These are phyloP conservation scores for Rhodotorula taiwanensis DNA, from an alignment of 768 basidiomycete genomes.

Conservation along the genomic window DNA sequence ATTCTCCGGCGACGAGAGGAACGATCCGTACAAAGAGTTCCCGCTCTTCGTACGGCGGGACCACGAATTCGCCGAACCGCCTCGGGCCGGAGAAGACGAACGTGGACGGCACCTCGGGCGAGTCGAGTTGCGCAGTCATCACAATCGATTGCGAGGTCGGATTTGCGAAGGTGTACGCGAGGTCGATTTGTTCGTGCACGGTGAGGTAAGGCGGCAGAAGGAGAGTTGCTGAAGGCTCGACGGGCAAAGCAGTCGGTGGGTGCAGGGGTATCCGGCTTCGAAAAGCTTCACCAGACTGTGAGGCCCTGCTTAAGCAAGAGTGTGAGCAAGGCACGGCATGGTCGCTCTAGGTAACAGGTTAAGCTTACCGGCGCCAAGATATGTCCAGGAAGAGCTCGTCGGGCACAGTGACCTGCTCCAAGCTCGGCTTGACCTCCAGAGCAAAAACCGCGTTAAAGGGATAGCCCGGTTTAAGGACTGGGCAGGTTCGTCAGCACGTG, in stretches of 20 bases:
- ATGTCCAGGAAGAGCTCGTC: conserved; percentile 33
- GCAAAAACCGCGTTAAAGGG: conserved; percentile 57
- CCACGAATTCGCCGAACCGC: conserved; percentile 58
- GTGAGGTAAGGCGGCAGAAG: conserved; percentile 58
- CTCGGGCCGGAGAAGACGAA: conserved; percentile 76
- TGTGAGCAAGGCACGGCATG: neutral
- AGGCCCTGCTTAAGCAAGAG: neutral
- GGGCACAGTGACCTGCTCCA: neutral
- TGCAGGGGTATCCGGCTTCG: conserved; percentile 44
- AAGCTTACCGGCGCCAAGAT: conserved; percentile 37
- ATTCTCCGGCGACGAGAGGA: conserved; percentile 9
- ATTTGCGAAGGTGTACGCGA: conserved; percentile 56
- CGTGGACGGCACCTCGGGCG: conserved; percentile 51
- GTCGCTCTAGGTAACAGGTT: too few species aligned
- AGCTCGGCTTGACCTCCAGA: conserved; percentile 44
- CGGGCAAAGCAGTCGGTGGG: conserved; percentile 60
- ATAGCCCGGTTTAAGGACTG: conserved; percentile 48
- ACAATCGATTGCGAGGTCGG: conserved; percentile 57
- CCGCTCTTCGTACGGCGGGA: conserved; percentile 57
- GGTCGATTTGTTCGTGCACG: conserved; percentile 45
- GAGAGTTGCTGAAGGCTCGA: conserved; percentile 55
- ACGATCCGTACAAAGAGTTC: conserved; percentile 6
- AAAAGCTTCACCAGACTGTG: neutral
- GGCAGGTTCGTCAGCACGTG: neutral
- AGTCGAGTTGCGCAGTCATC: conserved; percentile 65